Percentiles rank a stretch among this genome's conserved stretches.
These are phyloP conservation scores for Wickerhamomyces pijperi DNA, from an alignment of 805 yeast genomes.

Conservation along the genomic window DNA sequence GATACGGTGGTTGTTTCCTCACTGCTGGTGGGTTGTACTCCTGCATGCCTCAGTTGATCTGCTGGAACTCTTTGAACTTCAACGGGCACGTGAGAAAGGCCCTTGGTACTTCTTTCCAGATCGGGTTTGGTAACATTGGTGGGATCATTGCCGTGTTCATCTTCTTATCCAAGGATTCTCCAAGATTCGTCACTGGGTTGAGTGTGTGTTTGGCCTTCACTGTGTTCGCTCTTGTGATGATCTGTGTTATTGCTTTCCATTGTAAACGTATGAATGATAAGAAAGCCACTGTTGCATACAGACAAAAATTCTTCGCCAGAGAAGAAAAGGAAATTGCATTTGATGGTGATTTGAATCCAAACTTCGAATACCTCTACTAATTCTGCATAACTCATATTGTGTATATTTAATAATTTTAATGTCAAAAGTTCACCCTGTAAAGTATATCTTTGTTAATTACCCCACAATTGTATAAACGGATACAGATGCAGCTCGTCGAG, in stretches of 20 bases:
- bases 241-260: conserved; percentile 22
- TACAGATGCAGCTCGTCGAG: too few relatives aligned
- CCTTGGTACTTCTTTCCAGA: conserved; percentile 26
- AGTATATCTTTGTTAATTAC: too few relatives aligned
- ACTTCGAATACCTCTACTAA: conserved; percentile 34
- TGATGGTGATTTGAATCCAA: conserved; percentile 31
- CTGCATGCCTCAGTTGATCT: conserved; percentile 26
- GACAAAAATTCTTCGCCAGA: conserved; percentile 20
- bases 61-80: conserved; percentile 26
- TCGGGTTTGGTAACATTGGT: conserved; percentile 29
- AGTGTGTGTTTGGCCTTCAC: conserved; percentile 34
- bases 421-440: too few relatives aligned
- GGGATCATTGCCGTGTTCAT: conserved; percentile 29
- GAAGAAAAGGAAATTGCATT: conserved; percentile 23
- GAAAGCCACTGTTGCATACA: conserved; percentile 24
- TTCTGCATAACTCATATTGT: too few relatives aligned
- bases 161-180: conserved; percentile 26
- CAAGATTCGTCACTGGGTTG: conserved; percentile 25
- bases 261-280: conserved; percentile 22
- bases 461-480: too few relatives aligned
- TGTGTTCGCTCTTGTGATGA: conserved; percentile 27
- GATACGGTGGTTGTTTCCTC: conserved; percentile 29
- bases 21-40: conserved; percentile 27
- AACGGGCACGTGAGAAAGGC: conserved; percentile 29
- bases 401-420: too few relatives aligned